A percentile compares a stretch with the other conserved stretches of the same genome.
These are phyloP conservation scores for Spinellus fusiger DNA, from an alignment of 192 early-diverging fungal genomes.

Conservation along the genomic window DNA sequence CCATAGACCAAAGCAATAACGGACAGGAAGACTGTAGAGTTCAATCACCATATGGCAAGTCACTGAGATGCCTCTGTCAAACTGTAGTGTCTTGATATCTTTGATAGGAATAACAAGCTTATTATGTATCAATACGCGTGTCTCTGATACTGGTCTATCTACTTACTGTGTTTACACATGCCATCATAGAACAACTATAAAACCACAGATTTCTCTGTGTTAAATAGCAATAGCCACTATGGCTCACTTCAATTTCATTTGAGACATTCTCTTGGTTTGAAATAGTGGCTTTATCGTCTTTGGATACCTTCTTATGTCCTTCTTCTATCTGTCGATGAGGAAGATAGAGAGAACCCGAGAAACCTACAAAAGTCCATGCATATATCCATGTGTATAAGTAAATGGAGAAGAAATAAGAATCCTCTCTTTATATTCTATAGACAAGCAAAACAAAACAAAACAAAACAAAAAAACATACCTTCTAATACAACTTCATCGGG, in stretches of 20 bases:
- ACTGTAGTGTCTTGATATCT: conserved; percentile 34
- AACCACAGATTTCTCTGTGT: conserved; percentile 60
- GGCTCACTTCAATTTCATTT: conserved; percentile 1
- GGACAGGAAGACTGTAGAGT: neutral
- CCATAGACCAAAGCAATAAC: conserved; percentile 14
- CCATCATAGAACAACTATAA: conserved; percentile 55
- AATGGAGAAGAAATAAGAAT: neutral
- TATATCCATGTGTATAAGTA: neutral
- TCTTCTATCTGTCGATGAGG: neutral
- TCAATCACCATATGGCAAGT: conserved; percentile 13
- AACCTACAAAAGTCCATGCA: neutral
- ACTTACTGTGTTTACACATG: conserved; percentile 51
- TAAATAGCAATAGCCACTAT: conserved; percentile 48
- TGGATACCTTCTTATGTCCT: neutral
- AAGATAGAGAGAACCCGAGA: neutral
- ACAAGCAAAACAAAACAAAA: conserved; percentile 23
- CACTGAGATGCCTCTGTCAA: conserved; percentile 10
- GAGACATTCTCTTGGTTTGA: neutral
- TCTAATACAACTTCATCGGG: conserved; percentile 24
- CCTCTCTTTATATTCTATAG: neutral
- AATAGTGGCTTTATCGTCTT: neutral
- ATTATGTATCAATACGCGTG: neutral
- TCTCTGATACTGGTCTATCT: neutral
- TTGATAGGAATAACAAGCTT: conserved; percentile 39
- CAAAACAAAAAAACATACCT: conserved; percentile 28